phyloP scores from a whole-genome alignment of 345 rosid species.

The Dipteronia sinensis region DNA sequence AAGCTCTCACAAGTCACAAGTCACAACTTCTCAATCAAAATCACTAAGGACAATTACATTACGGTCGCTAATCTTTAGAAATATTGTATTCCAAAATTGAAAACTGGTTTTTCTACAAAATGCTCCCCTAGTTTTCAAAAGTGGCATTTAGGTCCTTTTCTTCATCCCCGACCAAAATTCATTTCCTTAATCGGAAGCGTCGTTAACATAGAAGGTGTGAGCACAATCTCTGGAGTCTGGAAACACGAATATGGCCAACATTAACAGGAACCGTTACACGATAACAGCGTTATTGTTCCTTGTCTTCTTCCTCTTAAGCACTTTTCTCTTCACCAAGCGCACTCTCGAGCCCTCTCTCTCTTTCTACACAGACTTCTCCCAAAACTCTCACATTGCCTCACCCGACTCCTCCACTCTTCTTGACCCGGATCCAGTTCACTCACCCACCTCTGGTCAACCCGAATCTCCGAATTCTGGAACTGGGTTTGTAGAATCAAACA shows the following conservation, averaged over 20 bases:
- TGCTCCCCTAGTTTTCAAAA: no score
- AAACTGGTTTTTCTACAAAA: no score
- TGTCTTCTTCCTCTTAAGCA: constrained; percentile 46
- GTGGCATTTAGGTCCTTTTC: no score
- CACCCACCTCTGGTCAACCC: not conserved
- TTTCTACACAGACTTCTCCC: constrained; percentile 37
- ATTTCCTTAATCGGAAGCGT: no score
- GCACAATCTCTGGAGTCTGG: no score
- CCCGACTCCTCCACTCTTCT: constrained; percentile 10
- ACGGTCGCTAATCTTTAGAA: no score
- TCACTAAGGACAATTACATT: no score
- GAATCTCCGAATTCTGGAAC: constrained; percentile 11
- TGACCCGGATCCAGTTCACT: not conserved
- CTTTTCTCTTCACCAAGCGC: constrained; percentile 53
- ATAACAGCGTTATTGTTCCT: constrained; percentile 38
- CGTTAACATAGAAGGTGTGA: no score
- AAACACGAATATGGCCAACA: not conserved
- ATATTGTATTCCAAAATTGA: no score
- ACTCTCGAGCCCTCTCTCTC: constrained; percentile 52
- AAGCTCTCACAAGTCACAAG: not conserved
- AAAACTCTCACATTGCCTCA: constrained; percentile 23
- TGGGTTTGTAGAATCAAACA: constrained; percentile 7
- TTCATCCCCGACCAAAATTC: no score
- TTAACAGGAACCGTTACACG: constrained; percentile 32
- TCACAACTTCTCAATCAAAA: no score